phyloP scores from a whole-genome alignment of 2,329 filamentous ascomycete genomes.

The Juglanconis sp. region DNA sequence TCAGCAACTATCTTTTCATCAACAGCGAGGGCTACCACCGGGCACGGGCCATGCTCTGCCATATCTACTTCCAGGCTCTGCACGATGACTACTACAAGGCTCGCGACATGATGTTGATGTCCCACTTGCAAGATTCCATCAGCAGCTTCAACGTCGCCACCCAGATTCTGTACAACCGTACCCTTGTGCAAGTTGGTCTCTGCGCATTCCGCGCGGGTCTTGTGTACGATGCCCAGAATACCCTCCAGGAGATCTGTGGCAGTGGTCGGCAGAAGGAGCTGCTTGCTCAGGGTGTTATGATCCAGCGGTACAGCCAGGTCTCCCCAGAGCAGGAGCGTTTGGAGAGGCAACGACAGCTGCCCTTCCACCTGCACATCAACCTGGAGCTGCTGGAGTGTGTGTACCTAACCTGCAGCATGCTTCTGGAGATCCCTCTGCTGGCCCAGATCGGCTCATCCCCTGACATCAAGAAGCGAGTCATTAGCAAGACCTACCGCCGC shows the following conservation, averaged over 20 bases:
- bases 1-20: constrained; percentile 93
- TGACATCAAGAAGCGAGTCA: constrained; percentile 94
- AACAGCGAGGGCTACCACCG: constrained; percentile 95
- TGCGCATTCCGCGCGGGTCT: constrained; percentile 97
- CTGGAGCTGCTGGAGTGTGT: constrained; percentile 96
- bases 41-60: constrained; percentile 94
- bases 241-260: constrained; percentile 95
- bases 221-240: constrained; percentile 96
- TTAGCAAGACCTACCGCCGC: constrained; percentile 98
- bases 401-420: constrained; percentile 98
- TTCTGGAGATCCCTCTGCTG: constrained; percentile 94
- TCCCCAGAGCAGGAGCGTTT: constrained; percentile 96
- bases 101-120: constrained; percentile 99
- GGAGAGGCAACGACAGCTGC: constrained; percentile 94
- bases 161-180: constrained; percentile 98
- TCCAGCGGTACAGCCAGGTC: constrained; percentile 94
- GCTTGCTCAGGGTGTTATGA: constrained; percentile 95
- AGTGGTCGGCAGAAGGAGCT: constrained; percentile 97
- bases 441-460: constrained; percentile 96
- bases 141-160: constrained; percentile 94
- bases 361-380: constrained; percentile 99
- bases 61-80: constrained; percentile 96
- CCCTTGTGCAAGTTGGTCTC: constrained; percentile 93
- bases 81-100: constrained; percentile 98
- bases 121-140: constrained; percentile 96